A percentile compares a stretch with the other conserved stretches of the same genome.
Evolutionary conservation across 352 stramenopile genomes (phyloP).

Genomic region (Pythium periplocum): DNA sequence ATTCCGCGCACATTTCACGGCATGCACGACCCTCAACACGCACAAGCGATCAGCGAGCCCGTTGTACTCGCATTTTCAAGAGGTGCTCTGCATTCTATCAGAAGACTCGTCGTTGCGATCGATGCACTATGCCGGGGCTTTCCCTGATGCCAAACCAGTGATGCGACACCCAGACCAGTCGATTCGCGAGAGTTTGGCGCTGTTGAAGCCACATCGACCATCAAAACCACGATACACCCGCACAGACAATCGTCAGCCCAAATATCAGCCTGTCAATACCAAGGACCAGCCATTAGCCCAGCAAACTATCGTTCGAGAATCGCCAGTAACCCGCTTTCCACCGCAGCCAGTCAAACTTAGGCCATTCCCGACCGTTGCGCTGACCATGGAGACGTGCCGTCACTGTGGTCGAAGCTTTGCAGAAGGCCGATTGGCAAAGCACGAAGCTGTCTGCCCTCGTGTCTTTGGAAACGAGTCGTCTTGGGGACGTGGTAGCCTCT

Average conservation of each 20-base stretch:
- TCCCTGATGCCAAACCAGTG: constrained; percentile 37
- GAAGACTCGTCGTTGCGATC: constrained; percentile 56
- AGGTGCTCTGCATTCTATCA: constrained; percentile 54
- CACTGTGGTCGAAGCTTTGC: constrained; percentile 79
- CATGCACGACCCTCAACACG: constrained; percentile 38
- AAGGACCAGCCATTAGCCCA: neutral
- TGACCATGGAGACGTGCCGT: constrained; percentile 55
- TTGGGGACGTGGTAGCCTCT: constrained; percentile 49
- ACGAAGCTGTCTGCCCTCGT: constrained; percentile 73
- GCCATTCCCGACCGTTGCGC: constrained; percentile 6
- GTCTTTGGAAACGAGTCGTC: constrained; percentile 74
- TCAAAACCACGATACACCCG: too few species aligned
- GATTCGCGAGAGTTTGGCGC: constrained; percentile 17
- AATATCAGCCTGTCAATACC: neutral
- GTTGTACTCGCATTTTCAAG: constrained; percentile 60
- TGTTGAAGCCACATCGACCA: constrained; percentile 3
- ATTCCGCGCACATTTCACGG: constrained; percentile 36
- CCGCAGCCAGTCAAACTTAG: constrained; percentile 12
- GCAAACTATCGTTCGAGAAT: constrained; percentile 1
- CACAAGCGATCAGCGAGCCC: constrained; percentile 55
- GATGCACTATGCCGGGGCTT: constrained; percentile 71
- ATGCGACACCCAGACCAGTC: constrained; percentile 12
- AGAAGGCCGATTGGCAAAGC: constrained; percentile 71
- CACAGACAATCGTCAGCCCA: neutral
- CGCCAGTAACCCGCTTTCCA: neutral